Conservation (phyloP, 345 rosid genomes). For the Sisymbrium irio region DNA sequence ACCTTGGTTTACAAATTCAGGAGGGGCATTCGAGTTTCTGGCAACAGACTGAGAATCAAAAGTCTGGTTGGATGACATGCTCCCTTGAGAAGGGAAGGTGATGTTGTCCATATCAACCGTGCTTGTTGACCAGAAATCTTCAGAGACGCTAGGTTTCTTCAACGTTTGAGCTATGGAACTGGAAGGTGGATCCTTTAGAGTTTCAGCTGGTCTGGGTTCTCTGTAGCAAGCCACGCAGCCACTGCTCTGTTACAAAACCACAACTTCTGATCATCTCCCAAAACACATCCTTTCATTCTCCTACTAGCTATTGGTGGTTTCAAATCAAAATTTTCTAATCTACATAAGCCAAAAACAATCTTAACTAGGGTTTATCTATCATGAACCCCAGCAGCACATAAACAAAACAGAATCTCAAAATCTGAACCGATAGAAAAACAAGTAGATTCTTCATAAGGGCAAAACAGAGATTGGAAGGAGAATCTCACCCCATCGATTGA, state of each 20-base stretch:
- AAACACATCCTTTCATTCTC: neutral
- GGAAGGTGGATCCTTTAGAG: slow-evolving; percentile 34
- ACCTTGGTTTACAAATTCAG: slow-evolving; percentile 78
- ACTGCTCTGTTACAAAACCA: slow-evolving; percentile 83
- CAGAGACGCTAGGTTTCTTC: slow-evolving; percentile 47
- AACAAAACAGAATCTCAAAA: slow-evolving; percentile 15
- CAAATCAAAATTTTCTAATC: neutral
- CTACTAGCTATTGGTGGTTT: neutral
- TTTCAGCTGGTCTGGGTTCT: slow-evolving; percentile 35
- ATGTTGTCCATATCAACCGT: slow-evolving; percentile 64
- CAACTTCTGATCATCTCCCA: slow-evolving; percentile 32
- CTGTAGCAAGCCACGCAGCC: slow-evolving; percentile 77
- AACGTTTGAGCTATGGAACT: slow-evolving; percentile 21
- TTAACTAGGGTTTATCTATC: slow-evolving; percentile 1
- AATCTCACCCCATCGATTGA: slow-evolving; percentile 75
- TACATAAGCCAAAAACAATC: neutral
- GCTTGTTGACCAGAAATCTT: slow-evolving; percentile 70
- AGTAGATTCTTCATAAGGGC: neutral
- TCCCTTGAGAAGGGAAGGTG: slow-evolving; percentile 66
- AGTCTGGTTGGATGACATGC: slow-evolving; percentile 55
- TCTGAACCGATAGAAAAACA: slow-evolving; percentile 21
- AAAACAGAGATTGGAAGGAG: slow-evolving; percentile 26
- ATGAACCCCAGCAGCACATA: neutral
- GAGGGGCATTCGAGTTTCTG: slow-evolving; percentile 39
- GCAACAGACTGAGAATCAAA: slow-evolving; percentile 39